Evolutionary conservation across 768 basidiomycete species (phyloP).

Genomic region (Tylopilus rubrobrunneus): DNA sequence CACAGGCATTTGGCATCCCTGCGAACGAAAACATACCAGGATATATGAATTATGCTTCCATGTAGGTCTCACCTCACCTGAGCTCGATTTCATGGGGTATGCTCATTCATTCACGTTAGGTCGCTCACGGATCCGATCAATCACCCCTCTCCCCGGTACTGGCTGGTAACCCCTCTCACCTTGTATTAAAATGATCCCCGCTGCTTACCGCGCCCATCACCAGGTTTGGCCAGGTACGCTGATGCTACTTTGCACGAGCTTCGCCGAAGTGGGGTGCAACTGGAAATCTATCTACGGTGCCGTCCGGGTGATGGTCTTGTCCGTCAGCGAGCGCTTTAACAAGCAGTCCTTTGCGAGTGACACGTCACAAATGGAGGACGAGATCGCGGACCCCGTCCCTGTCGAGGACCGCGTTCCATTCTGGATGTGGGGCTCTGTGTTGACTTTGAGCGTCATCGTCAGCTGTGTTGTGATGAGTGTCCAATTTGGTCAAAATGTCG

Average conservation of each 20-base stretch:
- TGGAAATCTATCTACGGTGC: conserved; percentile 19
- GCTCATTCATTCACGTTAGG: conserved; percentile 8
- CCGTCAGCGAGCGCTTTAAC: conserved; percentile 7
- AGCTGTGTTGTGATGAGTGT: conserved; percentile 51
- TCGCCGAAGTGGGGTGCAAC: conserved; percentile 24
- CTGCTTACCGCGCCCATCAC: not conserved
- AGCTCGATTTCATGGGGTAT: not conserved
- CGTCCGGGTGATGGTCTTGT: not conserved
- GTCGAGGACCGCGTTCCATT: conserved; percentile 51
- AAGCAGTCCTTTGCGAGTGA: not conserved
- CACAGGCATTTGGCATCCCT: conserved; percentile 17
- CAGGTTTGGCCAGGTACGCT: conserved; percentile 27
- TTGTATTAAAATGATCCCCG: not conserved
- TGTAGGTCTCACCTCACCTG: conserved; percentile 2
- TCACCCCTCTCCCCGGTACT: conserved; percentile 52
- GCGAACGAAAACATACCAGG: conserved; percentile 11
- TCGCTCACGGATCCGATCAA: conserved; percentile 44
- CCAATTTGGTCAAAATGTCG: conserved; percentile 51
- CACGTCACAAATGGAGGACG: conserved; percentile 21
- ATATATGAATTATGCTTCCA: conserved; percentile 25
- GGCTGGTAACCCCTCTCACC: conserved; percentile 34
- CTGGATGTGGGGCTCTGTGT: conserved; percentile 51
- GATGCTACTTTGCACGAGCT: conserved; percentile 54
- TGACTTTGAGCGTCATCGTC: conserved; percentile 46
- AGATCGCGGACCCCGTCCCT: conserved; percentile 52